Evolutionary conservation across 2,329 filamentous ascomycete genomes (phyloP), one percentile per base, ranked within the genome.

Genomic region (Cryphonectria japonica): DNA sequence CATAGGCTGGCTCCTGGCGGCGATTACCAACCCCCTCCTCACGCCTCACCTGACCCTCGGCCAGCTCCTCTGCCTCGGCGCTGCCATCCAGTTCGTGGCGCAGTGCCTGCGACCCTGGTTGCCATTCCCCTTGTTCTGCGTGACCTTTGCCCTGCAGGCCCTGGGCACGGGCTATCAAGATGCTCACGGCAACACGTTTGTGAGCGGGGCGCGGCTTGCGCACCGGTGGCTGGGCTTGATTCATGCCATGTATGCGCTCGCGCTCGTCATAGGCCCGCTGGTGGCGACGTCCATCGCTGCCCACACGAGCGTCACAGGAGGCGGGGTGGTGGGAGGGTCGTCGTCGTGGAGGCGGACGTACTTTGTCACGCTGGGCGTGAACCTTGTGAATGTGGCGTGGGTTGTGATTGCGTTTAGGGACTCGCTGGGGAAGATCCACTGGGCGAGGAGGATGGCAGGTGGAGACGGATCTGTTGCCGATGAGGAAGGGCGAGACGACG

Each of bases 91-190:
- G 76, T 78, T 88, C 3, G 22, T 84, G 0, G 84, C 86, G 0
- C 87, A 90, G 52, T 80, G 82, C 0, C 79, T 91, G 1, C 84
- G 89, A 0, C 81, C 83, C 7, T 91, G 87, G 87, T 79, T 80
- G 1, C 85, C 88, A 0, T 87, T 91, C 65, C 81, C 82, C 0
- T 79, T 91, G 0, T 91, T 87, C 70, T 85, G 84, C 0, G 76
- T 85, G 2, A 88, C 87, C 0, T 92, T 91, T 76, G 87, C 86
- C 77, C 72, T 91, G 9, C 85, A 86, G 0, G 86, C 85, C 13
- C 75, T 90, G 0, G 89, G 89, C 0, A 88, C 90, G 76, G 89
- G 87, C 0, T 90, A 86, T 69, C 88, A 91, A 71, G 90, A 92
- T 73, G 86, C 89, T 0, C 87, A 90, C 32, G 85, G 86, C 0